Percentiles rank a stretch among this genome's conserved stretches.
phyloP scores from a whole-genome alignment of 257 asterid genomes.

The Apocynum venetum region DNA sequence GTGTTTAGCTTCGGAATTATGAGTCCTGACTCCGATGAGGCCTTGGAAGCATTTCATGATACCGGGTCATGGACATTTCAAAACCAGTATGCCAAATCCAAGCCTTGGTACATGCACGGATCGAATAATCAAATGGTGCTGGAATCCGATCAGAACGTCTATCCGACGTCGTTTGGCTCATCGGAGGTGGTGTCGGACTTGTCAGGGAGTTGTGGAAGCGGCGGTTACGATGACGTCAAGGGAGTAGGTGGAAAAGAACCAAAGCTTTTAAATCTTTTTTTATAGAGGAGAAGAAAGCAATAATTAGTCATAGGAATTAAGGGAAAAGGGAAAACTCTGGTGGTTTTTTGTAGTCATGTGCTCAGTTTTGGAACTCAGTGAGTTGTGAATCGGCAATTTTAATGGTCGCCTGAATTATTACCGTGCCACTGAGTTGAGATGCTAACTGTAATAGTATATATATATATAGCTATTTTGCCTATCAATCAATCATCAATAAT shows the following conservation, averaged over 20 bases:
- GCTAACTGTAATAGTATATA: neutral
- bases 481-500: neutral
- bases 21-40: conserved; percentile 17
- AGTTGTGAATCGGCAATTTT: conserved; percentile 6
- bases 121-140: conserved; percentile 6
- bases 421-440: neutral
- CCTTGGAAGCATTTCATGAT: conserved; percentile 12
- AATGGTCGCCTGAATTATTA: neutral
- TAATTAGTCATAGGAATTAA: neutral
- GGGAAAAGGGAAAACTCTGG: no score
- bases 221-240: conserved; percentile 25
- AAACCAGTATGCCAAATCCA: conserved; percentile 1
- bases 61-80: conserved; percentile 3
- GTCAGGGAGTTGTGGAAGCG: conserved; percentile 37
- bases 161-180: conserved; percentile 34
- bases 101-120: conserved; percentile 28
- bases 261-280: conserved; percentile 85
- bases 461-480: neutral
- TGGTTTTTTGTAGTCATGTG: neutral
- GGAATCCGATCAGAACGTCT: conserved; percentile 9
- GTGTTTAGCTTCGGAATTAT: conserved; percentile 14
- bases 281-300: conserved; percentile 10
- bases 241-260: conserved; percentile 57
- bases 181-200: conserved; percentile 44
- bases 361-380: conserved; percentile 13